Evolutionary conservation across 1,139 yeast species (phyloP), one percentile per base, ranked within the genome.

Genomic region (Hansenula lynferdii): DNA sequence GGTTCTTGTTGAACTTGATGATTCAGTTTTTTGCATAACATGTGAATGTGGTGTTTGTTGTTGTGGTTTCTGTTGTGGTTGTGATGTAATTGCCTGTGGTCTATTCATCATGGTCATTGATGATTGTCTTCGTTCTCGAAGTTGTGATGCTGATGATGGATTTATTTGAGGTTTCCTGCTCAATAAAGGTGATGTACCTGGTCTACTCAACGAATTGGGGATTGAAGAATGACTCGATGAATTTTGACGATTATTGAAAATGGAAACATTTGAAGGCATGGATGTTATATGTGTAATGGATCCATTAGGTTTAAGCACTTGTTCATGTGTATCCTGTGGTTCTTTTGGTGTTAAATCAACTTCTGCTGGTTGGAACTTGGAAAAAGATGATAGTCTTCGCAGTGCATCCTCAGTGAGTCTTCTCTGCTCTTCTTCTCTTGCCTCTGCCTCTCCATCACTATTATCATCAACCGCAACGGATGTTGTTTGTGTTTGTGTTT

Each of bases 321-420:
- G 31, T 10, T n/a, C 31, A 28, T 15, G 38, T 19, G 28, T 35
- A 29, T 17, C 34, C 7, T 19, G 4, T 15, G 12, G 38, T 19
- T 30, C 38, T 25, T 25, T 24, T 15, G 26, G 26, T 12, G 26
- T 24, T n/a, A 74, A 60, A 46, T 74, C 80, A 8, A 71, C 79
- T 44, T 72, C 75, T 1, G 80, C 79, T 0, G 79, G 79, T 39
- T 69, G 72, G 51, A 73, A 74, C 29, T 40, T 51, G 3, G 53
- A 40, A 11, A 63, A 41, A 9, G 54, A 44, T 5, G 65, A 58
- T 25, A 65, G 48, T 35, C 59, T 61, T 31, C 61, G 55, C 35
- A 65, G 41, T 0, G 70, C 69, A 40, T 62, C 65, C 11, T 64
- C 59, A 0, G 70, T 65, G n/a, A 65, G 48, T 38, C 51, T 55